A percentile compares a stretch with the other conserved stretches of the same genome.
Evolutionary conservation across 345 rosid species (phyloP).

Genomic region (Sisymbrium irio): DNA sequence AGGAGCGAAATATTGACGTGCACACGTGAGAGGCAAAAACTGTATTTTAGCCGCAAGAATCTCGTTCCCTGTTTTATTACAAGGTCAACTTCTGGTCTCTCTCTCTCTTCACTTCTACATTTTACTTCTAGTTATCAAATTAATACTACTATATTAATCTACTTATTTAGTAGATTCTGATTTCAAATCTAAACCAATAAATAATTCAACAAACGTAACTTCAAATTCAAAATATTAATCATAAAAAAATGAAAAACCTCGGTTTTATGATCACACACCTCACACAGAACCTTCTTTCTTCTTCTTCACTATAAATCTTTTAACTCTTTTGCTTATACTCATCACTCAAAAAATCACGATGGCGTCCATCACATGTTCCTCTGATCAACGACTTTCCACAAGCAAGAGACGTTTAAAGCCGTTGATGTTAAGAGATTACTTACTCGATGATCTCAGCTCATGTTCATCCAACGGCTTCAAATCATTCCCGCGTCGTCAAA

Average conservation of each 20-base stretch:
- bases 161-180: slow-evolving; percentile 23
- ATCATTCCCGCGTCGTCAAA: slow-evolving; percentile 71
- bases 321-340: neutral
- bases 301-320: slow-evolving; percentile 23
- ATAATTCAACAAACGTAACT: slow-evolving; percentile 20
- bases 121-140: neutral
- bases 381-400: slow-evolving; percentile 33
- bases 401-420: slow-evolving; percentile 42
- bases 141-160: neutral
- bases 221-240: slow-evolving; percentile 16
- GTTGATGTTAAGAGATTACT: slow-evolving; percentile 72
- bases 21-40: slow-evolving; percentile 38
- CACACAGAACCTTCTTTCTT: slow-evolving; percentile 36
- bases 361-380: slow-evolving; percentile 32
- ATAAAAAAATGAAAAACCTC: slow-evolving; percentile 3
- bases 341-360: slow-evolving; percentile 11
- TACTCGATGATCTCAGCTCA: slow-evolving; percentile 71
- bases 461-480: slow-evolving; percentile 91
- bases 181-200: slow-evolving; percentile 33
- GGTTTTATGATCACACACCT: slow-evolving; percentile 33
- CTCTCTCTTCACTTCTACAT: slow-evolving; percentile 17
- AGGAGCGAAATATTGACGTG: slow-evolving; percentile 38
- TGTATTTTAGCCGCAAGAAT: slow-evolving; percentile 35
- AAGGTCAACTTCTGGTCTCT: slow-evolving; percentile 43
- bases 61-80: slow-evolving; percentile 38